These are phyloP conservation scores for Deuterostichococcus epilithicus DNA, from an alignment of 139 green algal genomes.

Conservation along the genomic window DNA sequence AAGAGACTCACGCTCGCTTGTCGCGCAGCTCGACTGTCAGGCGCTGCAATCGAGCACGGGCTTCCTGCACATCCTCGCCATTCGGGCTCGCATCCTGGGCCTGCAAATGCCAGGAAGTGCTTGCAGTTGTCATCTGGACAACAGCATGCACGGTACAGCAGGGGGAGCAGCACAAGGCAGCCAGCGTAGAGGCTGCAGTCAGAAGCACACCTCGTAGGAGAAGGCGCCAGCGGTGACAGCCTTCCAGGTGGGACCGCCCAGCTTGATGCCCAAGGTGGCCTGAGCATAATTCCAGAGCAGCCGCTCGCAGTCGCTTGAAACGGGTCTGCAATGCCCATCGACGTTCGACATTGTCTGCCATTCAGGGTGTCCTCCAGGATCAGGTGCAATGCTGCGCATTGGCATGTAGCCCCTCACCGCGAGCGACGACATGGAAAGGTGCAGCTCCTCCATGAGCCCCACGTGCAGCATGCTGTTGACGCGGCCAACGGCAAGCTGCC, in stretches of 20 bases:
- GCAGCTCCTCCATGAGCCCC: conserved; percentile 62
- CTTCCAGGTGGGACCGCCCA: conserved; percentile 37
- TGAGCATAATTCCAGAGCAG: neutral
- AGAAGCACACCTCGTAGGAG: conserved; percentile 4
- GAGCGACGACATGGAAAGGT: conserved; percentile 45
- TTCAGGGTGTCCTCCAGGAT: no score
- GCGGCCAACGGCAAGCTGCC: conserved; percentile 35
- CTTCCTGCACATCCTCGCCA: neutral
- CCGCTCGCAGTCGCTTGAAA: conserved; percentile 19
- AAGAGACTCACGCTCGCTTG: neutral
- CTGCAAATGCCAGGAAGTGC: no score
- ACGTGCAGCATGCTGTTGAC: conserved; percentile 61
- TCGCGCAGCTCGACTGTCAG: neutral
- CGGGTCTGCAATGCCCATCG: neutral
- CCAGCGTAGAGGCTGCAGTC: no score
- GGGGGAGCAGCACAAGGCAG: no score
- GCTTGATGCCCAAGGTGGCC: conserved; percentile 12
- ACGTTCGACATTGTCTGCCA: neutral
- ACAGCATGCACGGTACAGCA: no score
- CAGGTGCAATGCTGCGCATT: no score
- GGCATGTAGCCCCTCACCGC: conserved; percentile 34
- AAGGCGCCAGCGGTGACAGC: conserved; percentile 12
- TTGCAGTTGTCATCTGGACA: no score
- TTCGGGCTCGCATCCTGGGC: neutral
- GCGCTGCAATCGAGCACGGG: neutral